Conservation (phyloP, 192 early-diverging fungal genomes). For the Oehlia diaphana region DNA sequence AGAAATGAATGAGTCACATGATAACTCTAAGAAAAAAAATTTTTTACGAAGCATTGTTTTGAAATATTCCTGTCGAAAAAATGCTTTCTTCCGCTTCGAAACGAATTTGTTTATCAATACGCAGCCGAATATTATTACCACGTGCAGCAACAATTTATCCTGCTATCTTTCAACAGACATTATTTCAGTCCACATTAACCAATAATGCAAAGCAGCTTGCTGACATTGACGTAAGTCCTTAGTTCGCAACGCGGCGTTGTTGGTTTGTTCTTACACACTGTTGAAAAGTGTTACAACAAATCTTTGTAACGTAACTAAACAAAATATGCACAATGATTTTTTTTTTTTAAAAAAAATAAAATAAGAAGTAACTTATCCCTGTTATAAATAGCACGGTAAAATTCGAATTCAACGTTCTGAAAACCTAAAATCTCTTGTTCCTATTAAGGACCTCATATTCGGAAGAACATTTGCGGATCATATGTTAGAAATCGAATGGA, state of each 20-base stretch:
- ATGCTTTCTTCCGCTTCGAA: neutral
- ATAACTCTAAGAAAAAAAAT: too few species aligned
- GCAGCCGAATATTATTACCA: neutral
- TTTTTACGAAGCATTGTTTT: too few species aligned
- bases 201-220: neutral
- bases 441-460: conserved; percentile 75
- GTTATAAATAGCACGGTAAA: conserved; percentile 26
- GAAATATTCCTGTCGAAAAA: neutral
- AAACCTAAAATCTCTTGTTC: conserved; percentile 56
- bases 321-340: neutral
- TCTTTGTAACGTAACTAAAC: neutral
- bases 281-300: neutral
- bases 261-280: neutral
- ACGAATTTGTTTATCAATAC: neutral
- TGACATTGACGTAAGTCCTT: conserved; percentile 1
- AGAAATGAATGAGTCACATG: too few species aligned
- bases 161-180: neutral
- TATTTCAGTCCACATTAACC: neutral
- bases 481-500: conserved; percentile 90
- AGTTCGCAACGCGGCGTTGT: neutral
- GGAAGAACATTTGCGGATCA: conserved; percentile 93
- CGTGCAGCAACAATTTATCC: neutral
- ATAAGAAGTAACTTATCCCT: neutral
- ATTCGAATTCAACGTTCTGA: conserved; percentile 38
- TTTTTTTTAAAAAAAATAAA: neutral